Base-by-base conservation (phyloP, 805 yeast genomes). In the Spathaspora girioi region DNA sequence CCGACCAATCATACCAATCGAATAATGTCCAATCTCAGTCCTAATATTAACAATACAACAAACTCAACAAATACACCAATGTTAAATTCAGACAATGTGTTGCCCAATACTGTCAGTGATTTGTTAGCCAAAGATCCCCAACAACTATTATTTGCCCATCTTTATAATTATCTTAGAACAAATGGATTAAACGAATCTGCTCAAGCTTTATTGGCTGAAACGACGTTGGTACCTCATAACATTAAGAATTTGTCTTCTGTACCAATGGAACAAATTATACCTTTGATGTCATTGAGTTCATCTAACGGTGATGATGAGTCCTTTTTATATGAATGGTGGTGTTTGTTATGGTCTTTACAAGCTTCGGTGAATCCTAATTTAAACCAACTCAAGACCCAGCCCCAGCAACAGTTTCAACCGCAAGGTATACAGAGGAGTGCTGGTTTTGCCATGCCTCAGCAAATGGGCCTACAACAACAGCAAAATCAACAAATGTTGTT, bases 261-360 rank as follows among this genome's bases (percentile, higher is more conserved):
- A 15, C 40, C 50, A 43, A 60, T 55, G 20, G 44, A 42, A 6
- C 44, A 20, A 12, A 23, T 42, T 19, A 15, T 42, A 12, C 44
- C 44, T 10, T 42, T 42, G n/a, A 54, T 49, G 51, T 74, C 72
- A 75, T 60, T 75, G 38, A 71, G 72, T 32, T 38, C 48, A 17
- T 35, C 40, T 14, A 35, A 40, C 67, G 65, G 71, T 31, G 66
- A 75, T 1, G 69, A 72, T 3, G 80, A 78, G 18, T 71, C 82
- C 0, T 79, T 79, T 53, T 60, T 81, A 12, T 61, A 77, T 46
- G 84, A 81, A 55, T 81, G 86, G 86, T 81, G 84, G 83, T 71
- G 75, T 47, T 64, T 76, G 9, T 57, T 81, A 12, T 76, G 81
- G 78, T 68, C 78, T 14, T 51, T 77, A n/a, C 81, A 79, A 55